These are phyloP conservation scores for Xerocomus potaroensis DNA, from an alignment of 768 basidiomycete genomes.

Conservation along the genomic window DNA sequence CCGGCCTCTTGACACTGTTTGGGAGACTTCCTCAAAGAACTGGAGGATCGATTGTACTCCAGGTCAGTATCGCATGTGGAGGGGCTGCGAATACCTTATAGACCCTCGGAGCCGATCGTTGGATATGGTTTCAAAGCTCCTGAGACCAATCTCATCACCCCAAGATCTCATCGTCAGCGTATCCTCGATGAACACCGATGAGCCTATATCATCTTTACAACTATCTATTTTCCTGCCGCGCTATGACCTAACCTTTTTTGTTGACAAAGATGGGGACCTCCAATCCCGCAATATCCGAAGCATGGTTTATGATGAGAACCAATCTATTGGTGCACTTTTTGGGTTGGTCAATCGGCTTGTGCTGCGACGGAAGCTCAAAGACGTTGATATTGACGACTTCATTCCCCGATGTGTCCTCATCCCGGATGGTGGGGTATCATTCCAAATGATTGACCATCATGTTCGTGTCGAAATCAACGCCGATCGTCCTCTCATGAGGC, in stretches of 20 bases:
- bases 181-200: background rate
- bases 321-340: constrained; percentile 41
- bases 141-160: constrained; percentile 20
- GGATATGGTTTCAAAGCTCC: constrained; percentile 21
- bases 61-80: constrained; percentile 3
- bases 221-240: constrained; percentile 37
- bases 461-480: constrained; percentile 8
- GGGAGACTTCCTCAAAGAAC: constrained; percentile 23
- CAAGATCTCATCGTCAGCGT: constrained; percentile 20
- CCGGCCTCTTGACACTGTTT: constrained; percentile 20
- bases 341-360: constrained; percentile 40
- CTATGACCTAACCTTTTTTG: constrained; percentile 37
- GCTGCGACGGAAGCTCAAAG: constrained; percentile 28
- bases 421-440: constrained; percentile 36
- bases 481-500: background rate
- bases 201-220: background rate
- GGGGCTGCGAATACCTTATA: constrained; percentile 13
- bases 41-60: constrained; percentile 21
- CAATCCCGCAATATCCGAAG: constrained; percentile 38
- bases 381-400: background rate
- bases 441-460: constrained; percentile 18
- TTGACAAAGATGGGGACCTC: constrained; percentile 30
- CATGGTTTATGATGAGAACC: constrained; percentile 38
- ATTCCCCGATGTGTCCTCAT: constrained; percentile 29
- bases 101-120: constrained; percentile 28